phyloP scores from a whole-genome alignment of 2,329 filamentous ascomycete species.

The Fulvia fulva region DNA sequence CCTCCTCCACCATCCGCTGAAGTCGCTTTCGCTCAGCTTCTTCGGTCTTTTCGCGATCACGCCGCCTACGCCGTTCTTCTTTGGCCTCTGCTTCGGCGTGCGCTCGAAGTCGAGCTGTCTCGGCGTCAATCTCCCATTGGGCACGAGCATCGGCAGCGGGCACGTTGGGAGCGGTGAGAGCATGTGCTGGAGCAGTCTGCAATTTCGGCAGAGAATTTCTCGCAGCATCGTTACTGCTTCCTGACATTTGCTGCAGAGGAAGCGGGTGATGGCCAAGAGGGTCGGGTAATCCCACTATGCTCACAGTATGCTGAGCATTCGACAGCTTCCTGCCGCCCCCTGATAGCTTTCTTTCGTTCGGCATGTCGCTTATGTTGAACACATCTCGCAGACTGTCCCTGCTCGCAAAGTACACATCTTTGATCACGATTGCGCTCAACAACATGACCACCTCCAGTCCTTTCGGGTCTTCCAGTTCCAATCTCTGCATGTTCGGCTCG shows the following conservation, averaged over 20 bases:
- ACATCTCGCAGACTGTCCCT: conserved; percentile 61
- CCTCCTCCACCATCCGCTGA: conserved; percentile 49
- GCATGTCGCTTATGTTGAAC: conserved; percentile 66
- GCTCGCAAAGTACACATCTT: conserved; percentile 55
- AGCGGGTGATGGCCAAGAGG: conserved; percentile 19
- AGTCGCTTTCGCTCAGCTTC: conserved; percentile 55
- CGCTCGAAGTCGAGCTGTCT: conserved; percentile 46
- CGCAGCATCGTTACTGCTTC: conserved; percentile 17
- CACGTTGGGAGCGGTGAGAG: conserved; percentile 14
- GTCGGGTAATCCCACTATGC: conserved; percentile 17
- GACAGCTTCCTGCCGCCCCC: conserved; percentile 25
- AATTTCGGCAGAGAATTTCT: conserved; percentile 27
- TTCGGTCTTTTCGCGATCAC: conserved; percentile 56
- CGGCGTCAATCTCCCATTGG: conserved; percentile 51
- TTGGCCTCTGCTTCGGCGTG: conserved; percentile 42
- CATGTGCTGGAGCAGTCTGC: conserved; percentile 25
- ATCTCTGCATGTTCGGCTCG: conserved; percentile 83
- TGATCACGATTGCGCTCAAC: conserved; percentile 57
- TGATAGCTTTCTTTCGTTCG: conserved; percentile 29
- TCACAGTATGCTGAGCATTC: conserved; percentile 22
- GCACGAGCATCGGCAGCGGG: conserved; percentile 47
- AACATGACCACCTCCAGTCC: conserved; percentile 80
- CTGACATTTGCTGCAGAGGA: neutral
- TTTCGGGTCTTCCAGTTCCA: conserved; percentile 92
- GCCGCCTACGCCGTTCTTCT: conserved; percentile 47